Evolutionary conservation across 2,329 filamentous ascomycete species (phyloP), one percentile per base, ranked within the genome.

Genomic region (Neonectria sp.): DNA sequence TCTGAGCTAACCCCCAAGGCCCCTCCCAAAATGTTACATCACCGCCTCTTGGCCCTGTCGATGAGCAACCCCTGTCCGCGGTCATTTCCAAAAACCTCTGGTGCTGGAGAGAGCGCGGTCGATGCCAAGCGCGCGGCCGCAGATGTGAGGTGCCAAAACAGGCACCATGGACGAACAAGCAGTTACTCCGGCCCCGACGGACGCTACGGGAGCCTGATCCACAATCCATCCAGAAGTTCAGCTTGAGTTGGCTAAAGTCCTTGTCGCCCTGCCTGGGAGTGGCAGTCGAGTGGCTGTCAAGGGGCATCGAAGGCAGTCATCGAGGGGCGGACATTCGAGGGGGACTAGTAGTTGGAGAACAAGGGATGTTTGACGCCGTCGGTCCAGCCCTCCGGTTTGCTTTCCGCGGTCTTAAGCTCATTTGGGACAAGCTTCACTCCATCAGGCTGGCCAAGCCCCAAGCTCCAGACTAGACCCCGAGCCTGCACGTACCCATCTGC

Each of bases 381-480:
- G 60, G 53, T 66, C 68, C 57, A 69, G 68, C 63, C 60, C 52
- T 66, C 45, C 62, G 61, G 68, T 68, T 60, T 56, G 58, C 68
- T 70, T 75, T 73, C 63, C 67, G 63, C 68, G 31, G 65, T 67
- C 35, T 74, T 73, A 69, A 68, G 63, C 72, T 74, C 60, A 53
- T 69, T 74, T 63, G 24, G 63, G 68, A 53, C 63, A 73, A 67
- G 71, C n/a, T 27, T 49, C 61, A 24, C 56, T 60, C 51, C 24
- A 62, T 25, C 46, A 35, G 51, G 49, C 48, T 62, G 57, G 51
- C 11, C 52, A 65, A 60, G 56, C 49, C 35, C 33, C 43, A 60
- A 65, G 55, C 27, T 55, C 49, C 17, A 53, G 24, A 25, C 58
- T 61, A 53, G 49, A 21, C 58, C 48, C 58, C 58, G 25, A 53